These are phyloP conservation scores for Microthlaspi erraticum DNA, from an alignment of 345 rosid species.

Conservation along the genomic window DNA sequence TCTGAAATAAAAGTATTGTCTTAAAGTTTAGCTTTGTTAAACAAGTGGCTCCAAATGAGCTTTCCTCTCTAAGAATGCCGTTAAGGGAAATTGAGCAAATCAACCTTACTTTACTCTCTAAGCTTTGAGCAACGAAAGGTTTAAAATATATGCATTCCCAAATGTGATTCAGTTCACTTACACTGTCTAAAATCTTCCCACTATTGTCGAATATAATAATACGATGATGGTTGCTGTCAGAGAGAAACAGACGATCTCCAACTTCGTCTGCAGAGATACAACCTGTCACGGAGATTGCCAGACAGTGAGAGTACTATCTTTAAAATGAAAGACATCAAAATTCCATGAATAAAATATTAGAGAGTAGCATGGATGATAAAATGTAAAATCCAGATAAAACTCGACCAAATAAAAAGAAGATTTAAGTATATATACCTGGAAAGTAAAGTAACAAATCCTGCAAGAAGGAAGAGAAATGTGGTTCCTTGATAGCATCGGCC, in stretches of 20 bases:
- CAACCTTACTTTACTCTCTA: too few species aligned
- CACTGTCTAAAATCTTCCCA: constrained; percentile 84
- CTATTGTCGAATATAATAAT: constrained; percentile 58
- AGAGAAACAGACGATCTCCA: constrained; percentile 70
- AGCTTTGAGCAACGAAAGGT: neutral
- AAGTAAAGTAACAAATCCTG: constrained; percentile 66
- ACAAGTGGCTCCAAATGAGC: constrained; percentile 7
- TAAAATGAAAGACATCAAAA: neutral
- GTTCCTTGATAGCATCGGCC: constrained; percentile 57
- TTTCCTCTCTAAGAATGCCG: neutral
- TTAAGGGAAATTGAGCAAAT: constrained; percentile 1
- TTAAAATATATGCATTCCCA: neutral
- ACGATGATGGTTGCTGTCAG: constrained; percentile 97
- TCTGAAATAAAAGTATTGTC: constrained; percentile 67
- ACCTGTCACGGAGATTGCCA: constrained; percentile 50
- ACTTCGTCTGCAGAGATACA: constrained; percentile 78
- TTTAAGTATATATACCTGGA: constrained; percentile 60
- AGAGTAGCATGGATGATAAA: constrained; percentile 13
- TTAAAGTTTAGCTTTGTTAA: constrained; percentile 40
- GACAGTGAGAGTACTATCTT: constrained; percentile 4
- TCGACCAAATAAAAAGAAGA: constrained; percentile 2
- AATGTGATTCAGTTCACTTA: constrained; percentile 49
- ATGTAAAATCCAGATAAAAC: neutral
- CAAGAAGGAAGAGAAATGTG: constrained; percentile 52
- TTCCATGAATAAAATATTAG: neutral